These are phyloP conservation scores for Cladosporium oxysporum DNA, from an alignment of 2,329 filamentous ascomycete species.

Conservation along the genomic window DNA sequence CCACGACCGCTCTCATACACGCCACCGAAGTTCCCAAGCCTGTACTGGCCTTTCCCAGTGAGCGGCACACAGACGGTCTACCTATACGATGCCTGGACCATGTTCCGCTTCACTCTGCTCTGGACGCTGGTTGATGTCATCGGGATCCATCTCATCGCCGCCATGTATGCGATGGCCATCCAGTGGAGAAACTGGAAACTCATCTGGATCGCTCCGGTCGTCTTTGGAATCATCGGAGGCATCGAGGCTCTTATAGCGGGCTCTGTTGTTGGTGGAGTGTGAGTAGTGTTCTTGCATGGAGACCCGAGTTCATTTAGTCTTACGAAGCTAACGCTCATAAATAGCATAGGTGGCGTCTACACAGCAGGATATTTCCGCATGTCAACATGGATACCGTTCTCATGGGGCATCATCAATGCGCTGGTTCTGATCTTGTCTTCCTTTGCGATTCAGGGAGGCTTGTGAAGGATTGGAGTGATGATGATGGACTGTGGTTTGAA, in stretches of 20 bases:
- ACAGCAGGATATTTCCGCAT: conserved; percentile 80
- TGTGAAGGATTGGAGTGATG: conserved; percentile 53
- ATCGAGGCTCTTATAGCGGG: conserved; percentile 78
- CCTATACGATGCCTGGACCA: conserved; percentile 74
- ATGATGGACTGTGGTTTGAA: background rate
- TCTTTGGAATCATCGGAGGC: conserved; percentile 71
- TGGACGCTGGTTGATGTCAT: conserved; percentile 84
- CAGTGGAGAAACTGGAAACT: conserved; percentile 60
- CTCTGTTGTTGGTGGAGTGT: conserved; percentile 79
- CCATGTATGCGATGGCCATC: conserved; percentile 70
- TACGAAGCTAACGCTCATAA: too few species aligned
- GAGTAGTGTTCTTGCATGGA: conserved; percentile 38
- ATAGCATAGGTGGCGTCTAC: conserved; percentile 78
- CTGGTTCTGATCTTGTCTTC: conserved; percentile 81
- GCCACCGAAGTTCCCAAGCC: conserved; percentile 74
- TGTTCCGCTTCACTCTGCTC: conserved; percentile 82
- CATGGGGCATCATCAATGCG: conserved; percentile 84
- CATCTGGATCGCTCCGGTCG: conserved; percentile 70
- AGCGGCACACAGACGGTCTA: conserved; percentile 58
- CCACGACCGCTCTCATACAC: conserved; percentile 60
- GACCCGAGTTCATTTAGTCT: too few species aligned
- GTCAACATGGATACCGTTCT: conserved; percentile 91
- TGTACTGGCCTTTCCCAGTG: conserved; percentile 72
- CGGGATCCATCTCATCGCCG: conserved; percentile 71
- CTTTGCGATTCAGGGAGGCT: conserved; percentile 87